These are phyloP conservation scores for Apiospora arundinis DNA, from an alignment of 2,329 filamentous ascomycete genomes.

Conservation along the genomic window DNA sequence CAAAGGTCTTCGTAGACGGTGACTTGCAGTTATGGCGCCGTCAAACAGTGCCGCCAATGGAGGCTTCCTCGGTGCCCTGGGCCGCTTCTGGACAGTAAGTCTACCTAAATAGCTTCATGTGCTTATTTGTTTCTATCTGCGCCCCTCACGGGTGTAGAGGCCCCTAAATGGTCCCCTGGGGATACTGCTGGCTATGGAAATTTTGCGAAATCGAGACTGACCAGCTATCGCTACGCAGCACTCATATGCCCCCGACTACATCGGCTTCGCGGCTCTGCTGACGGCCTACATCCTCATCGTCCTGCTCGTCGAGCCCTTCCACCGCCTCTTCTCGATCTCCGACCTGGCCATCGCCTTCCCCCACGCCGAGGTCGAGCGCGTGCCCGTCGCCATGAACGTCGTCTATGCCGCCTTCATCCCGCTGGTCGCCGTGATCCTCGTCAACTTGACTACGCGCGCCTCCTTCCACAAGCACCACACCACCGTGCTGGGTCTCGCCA, in stretches of 20 bases:
- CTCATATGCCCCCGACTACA: conserved; percentile 88
- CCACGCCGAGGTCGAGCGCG: conserved; percentile 82
- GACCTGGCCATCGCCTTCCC: conserved; percentile 86
- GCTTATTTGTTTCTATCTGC: neutral
- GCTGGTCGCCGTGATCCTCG: conserved; percentile 67
- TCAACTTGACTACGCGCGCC: conserved; percentile 67
- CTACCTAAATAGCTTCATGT: neutral
- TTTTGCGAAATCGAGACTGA: conserved; percentile 5
- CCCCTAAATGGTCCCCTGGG: neutral
- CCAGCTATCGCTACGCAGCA: conserved; percentile 53
- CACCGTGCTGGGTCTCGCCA: conserved; percentile 79
- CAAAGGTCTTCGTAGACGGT: conserved; percentile 48
- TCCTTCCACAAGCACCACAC: conserved; percentile 83
- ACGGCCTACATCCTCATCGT: conserved; percentile 71
- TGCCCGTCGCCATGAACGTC: conserved; percentile 80
- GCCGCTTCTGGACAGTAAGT: conserved; percentile 56
- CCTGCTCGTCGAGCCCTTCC: conserved; percentile 81
- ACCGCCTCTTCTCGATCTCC: conserved; percentile 91
- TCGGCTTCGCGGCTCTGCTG: conserved; percentile 76
- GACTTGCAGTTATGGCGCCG: conserved; percentile 51
- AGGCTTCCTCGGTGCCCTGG: conserved; percentile 41
- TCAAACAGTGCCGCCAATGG: conserved; percentile 30
- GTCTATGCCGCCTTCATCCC: conserved; percentile 80
- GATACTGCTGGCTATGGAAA: neutral
- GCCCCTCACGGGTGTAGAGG: neutral